Evolutionary conservation across 192 early-diverging fungal species (phyloP), one percentile per base, ranked within the genome.

Genomic region (Coemansia sp.): DNA sequence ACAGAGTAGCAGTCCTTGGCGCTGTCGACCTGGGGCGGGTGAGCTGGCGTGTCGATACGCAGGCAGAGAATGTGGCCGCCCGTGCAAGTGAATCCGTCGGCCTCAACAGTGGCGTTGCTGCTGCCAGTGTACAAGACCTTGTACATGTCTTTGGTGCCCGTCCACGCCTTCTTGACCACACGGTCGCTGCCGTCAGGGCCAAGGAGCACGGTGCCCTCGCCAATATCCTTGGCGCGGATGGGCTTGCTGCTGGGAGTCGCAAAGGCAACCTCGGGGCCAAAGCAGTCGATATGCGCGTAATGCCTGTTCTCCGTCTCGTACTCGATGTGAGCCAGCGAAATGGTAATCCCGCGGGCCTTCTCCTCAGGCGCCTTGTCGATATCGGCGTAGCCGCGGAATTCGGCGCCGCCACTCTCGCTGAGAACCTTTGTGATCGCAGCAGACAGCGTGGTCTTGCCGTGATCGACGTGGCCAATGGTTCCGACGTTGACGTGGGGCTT

Each of bases 401-500:
- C 78, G 24, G 94, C 94, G 59, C 90, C 87, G 61, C 94, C 94
- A 38, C 73, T 68, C 61, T 84, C 76, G 56, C 92, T 89, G 54
- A 98, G 88, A 35, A 96, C 94, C 85, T 97, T 97, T 61, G 97
- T 98, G 75, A 99, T 99, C 67, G 97, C 97, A 39, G 97, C 97
- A 19, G 97, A 96, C 72, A 98, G 90, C 38, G 97, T 97, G 25
- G 97, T 96, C 88, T 97, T 99, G 61, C 95, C 96, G 89, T 98
- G 96, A 79, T 99, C 96, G 67, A 99, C 96, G 84, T 99, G 97
- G 49, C 97, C 97, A 72, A 99, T 98, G 38, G 96, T 98, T 65
- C 96, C 96, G 70, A 99, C 94, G 85, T 99, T 99, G 76, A 99
- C 89, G 83, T 99, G 97, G 9, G 95, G 97, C 89, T 99, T 99